Evolutionary conservation across 495 filamentous ascomycete genomes (phyloP), one percentile per base, ranked within the genome.

Genomic region (Penicillium cosmopolitanum): DNA sequence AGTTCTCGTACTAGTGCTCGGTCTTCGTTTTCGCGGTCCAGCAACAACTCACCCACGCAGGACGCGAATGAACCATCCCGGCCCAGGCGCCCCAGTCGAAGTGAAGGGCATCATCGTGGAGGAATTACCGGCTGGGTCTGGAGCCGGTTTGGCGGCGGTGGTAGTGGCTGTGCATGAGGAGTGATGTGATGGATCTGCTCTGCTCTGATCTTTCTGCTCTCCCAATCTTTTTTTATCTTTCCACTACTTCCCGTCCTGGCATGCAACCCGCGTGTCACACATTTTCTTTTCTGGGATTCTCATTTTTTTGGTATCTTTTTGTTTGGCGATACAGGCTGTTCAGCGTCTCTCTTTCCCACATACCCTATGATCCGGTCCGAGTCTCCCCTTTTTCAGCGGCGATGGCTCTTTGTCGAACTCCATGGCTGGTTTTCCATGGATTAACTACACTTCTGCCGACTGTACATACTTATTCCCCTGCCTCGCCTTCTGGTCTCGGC

Each of bases 81-180:
- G 15, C 44, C 57, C 18, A 67, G 67, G 15, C 48, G 50, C 15
- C 44, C 61, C 46, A 65, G 62, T 57, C 69, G 69, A n/a, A 58
- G 60, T 15, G 71, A 76, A 21, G 64, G 66, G 12, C 50, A 56
- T 10, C 50, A 56, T 13, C 64, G 64, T 2, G 72, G 72, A 8
- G 75, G 76, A 34, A 50, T 76, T 31, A 60, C 71, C 0, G 64
- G 63, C 21, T 80, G 76, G 76, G 55, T 80, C 15, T 70, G 71
- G 61, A 77, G 67, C 53, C 73, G 69, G 19, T 68, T 80, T 58
- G 71, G 74, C 15, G 71, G 74, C 46, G 57, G 74, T 16, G 71
- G 74, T 48, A n/a, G 16, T n/a, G 16, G 9, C 2, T 31, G 18
- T n/a, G 5, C 46, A 48, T 46, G n/a, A 31, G 28, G 8, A 31